Conservation (phyloP, 441 rosid genomes). For the Syzygium syzygioides region DNA sequence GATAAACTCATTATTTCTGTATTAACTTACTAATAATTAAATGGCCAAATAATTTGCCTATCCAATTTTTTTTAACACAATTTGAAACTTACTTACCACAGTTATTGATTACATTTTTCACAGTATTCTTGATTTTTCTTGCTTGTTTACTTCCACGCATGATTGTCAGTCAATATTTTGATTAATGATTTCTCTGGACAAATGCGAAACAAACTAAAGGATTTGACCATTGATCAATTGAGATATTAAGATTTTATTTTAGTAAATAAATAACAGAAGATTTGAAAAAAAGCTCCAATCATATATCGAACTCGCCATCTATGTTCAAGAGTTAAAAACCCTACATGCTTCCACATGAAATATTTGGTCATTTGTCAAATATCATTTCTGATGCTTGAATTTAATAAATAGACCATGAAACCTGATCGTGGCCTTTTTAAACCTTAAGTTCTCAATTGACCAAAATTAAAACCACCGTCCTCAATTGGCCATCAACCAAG, state of each 20-base stretch:
- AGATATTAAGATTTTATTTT: not conserved
- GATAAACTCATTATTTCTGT: not conserved
- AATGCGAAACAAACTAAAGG: not conserved
- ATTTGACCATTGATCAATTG: not conserved
- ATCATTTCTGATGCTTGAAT: not conserved
- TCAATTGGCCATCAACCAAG: not conserved
- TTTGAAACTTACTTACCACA: too few relatives aligned
- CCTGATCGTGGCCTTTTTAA: not conserved
- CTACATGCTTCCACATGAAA: not conserved
- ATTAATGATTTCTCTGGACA: not conserved
- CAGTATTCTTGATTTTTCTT: not conserved
- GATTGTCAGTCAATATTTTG: not conserved
- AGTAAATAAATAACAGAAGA: not conserved
- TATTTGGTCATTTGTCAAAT: not conserved
- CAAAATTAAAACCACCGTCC: not conserved
- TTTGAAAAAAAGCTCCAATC: not conserved
- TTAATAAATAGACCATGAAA: not conserved
- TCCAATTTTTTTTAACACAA: not conserved
- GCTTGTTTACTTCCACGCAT: not conserved
- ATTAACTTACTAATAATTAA: not conserved
- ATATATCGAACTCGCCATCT: not conserved
- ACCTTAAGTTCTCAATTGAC: not conserved
- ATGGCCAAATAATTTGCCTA: not conserved
- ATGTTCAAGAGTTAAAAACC: not conserved
- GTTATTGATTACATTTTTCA: not conserved